These are phyloP conservation scores for Hygrophorus russula DNA, from an alignment of 768 basidiomycete species.

Conservation along the genomic window DNA sequence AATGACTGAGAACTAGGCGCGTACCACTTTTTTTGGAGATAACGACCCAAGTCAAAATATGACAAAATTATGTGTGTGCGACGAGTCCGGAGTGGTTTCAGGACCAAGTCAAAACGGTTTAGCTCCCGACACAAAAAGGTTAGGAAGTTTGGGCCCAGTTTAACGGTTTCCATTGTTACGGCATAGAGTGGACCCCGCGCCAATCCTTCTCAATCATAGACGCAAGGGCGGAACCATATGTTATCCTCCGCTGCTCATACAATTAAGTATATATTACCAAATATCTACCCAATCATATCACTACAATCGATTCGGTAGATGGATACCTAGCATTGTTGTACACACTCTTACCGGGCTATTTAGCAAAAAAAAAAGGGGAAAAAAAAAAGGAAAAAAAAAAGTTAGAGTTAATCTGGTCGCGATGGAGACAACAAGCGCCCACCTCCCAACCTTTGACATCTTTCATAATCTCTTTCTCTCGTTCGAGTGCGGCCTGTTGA, in stretches of 20 bases:
- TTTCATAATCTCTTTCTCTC: conserved; percentile 91
- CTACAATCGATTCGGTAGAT: conserved; percentile 27
- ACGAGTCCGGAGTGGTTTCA: too few relatives aligned
- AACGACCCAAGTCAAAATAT: too few relatives aligned
- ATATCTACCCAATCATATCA: conserved; percentile 15
- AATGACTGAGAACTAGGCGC: not conserved
- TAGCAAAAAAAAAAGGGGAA: conserved; percentile 14
- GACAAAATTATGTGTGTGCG: not conserved
- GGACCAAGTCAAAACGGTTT: too few relatives aligned
- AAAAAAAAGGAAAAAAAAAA: conserved; percentile 14
- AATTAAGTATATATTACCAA: not conserved
- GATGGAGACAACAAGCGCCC: conserved; percentile 27
- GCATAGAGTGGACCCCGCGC: too few relatives aligned
- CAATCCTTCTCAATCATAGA: too few relatives aligned
- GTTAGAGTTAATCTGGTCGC: conserved; percentile 9
- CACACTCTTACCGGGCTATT: conserved; percentile 6
- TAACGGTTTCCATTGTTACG: too few relatives aligned
- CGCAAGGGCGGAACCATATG: too few relatives aligned
- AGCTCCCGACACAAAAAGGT: too few relatives aligned
- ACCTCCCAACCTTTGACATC: conserved; percentile 93
- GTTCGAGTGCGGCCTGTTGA: conserved; percentile 58
- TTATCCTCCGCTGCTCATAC: not conserved
- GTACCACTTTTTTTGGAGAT: not conserved
- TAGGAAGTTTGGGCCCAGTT: too few relatives aligned
- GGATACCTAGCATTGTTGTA: conserved; percentile 74